Evolutionary conservation across 495 filamentous ascomycete genomes (phyloP).

Genomic region (Daldinia caldariorum): DNA sequence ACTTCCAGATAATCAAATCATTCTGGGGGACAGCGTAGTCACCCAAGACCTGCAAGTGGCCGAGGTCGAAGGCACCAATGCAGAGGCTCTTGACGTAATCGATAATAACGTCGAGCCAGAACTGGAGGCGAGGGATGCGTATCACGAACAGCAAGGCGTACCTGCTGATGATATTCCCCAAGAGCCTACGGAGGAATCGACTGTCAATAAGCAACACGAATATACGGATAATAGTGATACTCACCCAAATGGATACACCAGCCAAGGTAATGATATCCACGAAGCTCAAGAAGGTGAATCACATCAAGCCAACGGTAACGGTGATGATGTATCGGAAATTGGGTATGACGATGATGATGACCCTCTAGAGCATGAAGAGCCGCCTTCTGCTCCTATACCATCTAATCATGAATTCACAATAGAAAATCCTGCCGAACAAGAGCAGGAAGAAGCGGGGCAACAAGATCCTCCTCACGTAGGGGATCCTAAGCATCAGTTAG

Average conservation of each 20-base stretch:
- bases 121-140: neutral
- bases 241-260: slow-evolving; percentile 8
- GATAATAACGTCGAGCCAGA: neutral
- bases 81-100: neutral
- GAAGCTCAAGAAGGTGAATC: slow-evolving; percentile 37
- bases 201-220: neutral
- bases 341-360: slow-evolving; percentile 40
- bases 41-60: slow-evolving; percentile 15
- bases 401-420: slow-evolving; percentile 3
- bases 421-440: slow-evolving; percentile 15
- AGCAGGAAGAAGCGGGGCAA: slow-evolving; percentile 12
- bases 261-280: slow-evolving; percentile 47
- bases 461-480: slow-evolving; percentile 45
- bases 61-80: slow-evolving; percentile 3
- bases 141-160: slow-evolving; percentile 16
- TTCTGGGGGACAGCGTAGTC: slow-evolving; percentile 3
- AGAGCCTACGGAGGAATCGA: slow-evolving; percentile 9
- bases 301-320: slow-evolving; percentile 12
- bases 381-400: neutral
- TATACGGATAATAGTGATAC: neutral
- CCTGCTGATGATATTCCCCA: neutral
- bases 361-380: slow-evolving; percentile 12
- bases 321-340: slow-evolving; percentile 44
- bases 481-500: slow-evolving; percentile 54
- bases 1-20: neutral